Evolutionary conservation across 2,329 filamentous ascomycete genomes (phyloP).

Genomic region (Penicillium brasilianum): DNA sequence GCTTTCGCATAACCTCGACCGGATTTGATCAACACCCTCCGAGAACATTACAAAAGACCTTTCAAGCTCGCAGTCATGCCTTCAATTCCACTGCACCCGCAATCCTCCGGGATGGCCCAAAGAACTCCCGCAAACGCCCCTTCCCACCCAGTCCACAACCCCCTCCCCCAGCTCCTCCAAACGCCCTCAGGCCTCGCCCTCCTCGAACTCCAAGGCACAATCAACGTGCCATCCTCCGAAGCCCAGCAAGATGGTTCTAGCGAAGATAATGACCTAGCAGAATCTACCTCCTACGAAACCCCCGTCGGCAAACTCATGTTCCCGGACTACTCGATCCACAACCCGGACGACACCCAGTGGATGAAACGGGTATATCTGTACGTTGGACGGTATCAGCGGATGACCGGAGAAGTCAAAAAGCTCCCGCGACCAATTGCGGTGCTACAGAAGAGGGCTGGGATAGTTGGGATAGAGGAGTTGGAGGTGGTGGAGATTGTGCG

Average conservation of each 20-base stretch:
- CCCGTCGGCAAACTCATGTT: conserved; percentile 77
- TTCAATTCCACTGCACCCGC: conserved; percentile 46
- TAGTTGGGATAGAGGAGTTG: conserved; percentile 51
- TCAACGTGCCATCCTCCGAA: conserved; percentile 69
- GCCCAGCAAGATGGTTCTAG: conserved; percentile 40
- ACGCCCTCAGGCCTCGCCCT: conserved; percentile 89
- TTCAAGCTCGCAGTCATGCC: conserved; percentile 38
- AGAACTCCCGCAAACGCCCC: conserved; percentile 1
- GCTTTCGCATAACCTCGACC: neutral
- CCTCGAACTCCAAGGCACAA: conserved; percentile 87
- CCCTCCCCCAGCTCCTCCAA: conserved; percentile 80
- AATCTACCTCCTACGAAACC: conserved; percentile 46
- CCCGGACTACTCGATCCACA: conserved; percentile 69
- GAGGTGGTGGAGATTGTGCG: conserved; percentile 88
- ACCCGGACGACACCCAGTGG: conserved; percentile 68
- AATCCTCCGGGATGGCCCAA: conserved; percentile 18
- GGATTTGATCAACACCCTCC: neutral
- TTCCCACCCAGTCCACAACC: conserved; percentile 47
- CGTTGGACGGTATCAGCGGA: conserved; percentile 83
- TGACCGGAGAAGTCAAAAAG: conserved; percentile 90
- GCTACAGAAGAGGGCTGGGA: conserved; percentile 63
- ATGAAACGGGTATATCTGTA: conserved; percentile 91
- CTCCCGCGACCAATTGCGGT: conserved; percentile 77
- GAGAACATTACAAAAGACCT: neutral
- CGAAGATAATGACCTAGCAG: conserved; percentile 25